Percentiles rank a stretch among this genome's conserved stretches.
Conservation (phyloP, 2,329 filamentous ascomycete species). For the Fusarium concolor region DNA sequence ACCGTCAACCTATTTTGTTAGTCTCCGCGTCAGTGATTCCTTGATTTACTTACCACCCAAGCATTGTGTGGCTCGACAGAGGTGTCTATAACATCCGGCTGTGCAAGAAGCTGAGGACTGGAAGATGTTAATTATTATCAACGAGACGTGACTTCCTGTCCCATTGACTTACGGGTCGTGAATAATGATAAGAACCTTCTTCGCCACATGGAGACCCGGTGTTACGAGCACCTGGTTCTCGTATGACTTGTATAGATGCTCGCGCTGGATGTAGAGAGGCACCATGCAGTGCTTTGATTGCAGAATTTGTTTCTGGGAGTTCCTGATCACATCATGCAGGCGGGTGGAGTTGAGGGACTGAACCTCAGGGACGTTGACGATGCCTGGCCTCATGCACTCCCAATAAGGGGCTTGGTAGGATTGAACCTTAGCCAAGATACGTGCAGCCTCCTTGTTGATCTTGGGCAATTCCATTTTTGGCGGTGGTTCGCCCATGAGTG, state of each 20-base stretch:
- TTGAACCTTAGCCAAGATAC: conserved; percentile 69
- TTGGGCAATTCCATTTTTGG: conserved; percentile 67
- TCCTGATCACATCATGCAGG: conserved; percentile 83
- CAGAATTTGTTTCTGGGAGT: conserved; percentile 78
- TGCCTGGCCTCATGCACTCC: conserved; percentile 84
- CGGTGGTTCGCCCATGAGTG: conserved; percentile 95
- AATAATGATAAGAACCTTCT: conserved; percentile 83
- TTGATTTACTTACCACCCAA: conserved; percentile 76
- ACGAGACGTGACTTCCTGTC: neutral
- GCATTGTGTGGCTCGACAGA: conserved; percentile 84
- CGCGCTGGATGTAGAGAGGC: conserved; percentile 81
- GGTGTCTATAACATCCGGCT: conserved; percentile 76
- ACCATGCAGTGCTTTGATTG: conserved; percentile 81
- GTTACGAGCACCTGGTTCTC: conserved; percentile 89
- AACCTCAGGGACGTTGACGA: conserved; percentile 66
- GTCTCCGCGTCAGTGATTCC: neutral
- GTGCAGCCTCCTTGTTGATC: conserved; percentile 68
- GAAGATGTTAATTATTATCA: conserved; percentile 21
- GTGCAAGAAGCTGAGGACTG: conserved; percentile 75
- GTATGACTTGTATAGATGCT: conserved; percentile 79
- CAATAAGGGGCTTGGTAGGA: conserved; percentile 78
- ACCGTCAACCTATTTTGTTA: conserved; percentile 75
- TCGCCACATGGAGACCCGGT: conserved; percentile 72
- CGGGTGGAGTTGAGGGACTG: conserved; percentile 67
- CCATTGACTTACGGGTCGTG: conserved; percentile 80